Evolutionary conservation across 345 rosid species (phyloP).

Genomic region (Geranium brycei): DNA sequence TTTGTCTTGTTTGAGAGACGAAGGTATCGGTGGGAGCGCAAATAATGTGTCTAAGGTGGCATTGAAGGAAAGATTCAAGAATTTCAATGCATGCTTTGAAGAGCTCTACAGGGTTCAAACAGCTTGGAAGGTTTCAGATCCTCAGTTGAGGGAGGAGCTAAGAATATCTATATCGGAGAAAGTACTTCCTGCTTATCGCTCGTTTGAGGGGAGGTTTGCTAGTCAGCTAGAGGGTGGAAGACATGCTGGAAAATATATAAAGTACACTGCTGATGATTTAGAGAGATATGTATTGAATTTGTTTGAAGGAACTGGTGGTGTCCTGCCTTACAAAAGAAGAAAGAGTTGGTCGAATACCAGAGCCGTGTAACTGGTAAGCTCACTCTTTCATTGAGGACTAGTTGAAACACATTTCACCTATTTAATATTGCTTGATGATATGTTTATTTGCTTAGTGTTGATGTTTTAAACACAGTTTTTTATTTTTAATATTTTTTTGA

Average conservation of each 20-base stretch:
- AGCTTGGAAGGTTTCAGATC: constrained; percentile 73
- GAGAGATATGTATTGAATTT: no score
- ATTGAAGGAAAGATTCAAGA: constrained; percentile 65
- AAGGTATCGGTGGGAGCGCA: constrained; percentile 44
- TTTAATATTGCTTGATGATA: constrained; percentile 24
- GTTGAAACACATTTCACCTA: constrained; percentile 15
- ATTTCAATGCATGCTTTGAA: constrained; percentile 63
- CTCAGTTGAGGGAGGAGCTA: constrained; percentile 82
- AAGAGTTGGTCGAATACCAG: not conserved
- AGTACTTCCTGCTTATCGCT: constrained; percentile 68
- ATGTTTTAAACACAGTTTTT: constrained; percentile 36
- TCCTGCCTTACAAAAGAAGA: no score
- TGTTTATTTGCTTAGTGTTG: constrained; percentile 18
- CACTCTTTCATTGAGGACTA: constrained; percentile 3
- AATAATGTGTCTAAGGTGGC: constrained; percentile 47
- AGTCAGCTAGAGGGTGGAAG: constrained; percentile 59
- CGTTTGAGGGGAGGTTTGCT: constrained; percentile 64
- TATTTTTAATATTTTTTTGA: constrained; percentile 26
- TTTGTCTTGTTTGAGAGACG: constrained; percentile 58
- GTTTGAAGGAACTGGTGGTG: no score
- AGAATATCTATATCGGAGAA: constrained; percentile 70
- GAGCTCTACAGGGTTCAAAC: constrained; percentile 69
- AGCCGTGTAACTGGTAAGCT: constrained; percentile 5
- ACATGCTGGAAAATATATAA: constrained; percentile 73
- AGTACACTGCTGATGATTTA: constrained; percentile 38